Evolutionary conservation across 805 yeast genomes (phyloP).

Genomic region (Candida glaebosa): DNA sequence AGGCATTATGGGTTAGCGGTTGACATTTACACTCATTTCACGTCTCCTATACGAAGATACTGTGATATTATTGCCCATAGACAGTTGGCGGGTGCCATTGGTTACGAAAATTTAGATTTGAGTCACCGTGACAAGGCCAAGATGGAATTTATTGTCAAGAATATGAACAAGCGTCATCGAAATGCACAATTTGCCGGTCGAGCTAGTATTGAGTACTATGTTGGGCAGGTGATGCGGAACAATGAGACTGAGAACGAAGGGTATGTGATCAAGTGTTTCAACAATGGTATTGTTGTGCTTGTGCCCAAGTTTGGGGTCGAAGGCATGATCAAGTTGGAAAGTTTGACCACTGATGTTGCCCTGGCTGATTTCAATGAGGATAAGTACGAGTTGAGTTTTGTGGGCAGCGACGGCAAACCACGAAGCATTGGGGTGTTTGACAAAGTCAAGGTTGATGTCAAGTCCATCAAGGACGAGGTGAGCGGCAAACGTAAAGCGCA

Average conservation of each 20-base stretch:
- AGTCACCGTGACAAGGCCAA: slow-evolving; percentile 83
- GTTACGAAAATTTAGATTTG: slow-evolving; percentile 78
- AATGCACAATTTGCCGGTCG: slow-evolving; percentile 99
- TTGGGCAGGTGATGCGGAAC: slow-evolving; percentile 94
- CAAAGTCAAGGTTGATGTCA: slow-evolving; percentile 77
- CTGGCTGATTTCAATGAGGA: slow-evolving; percentile 75
- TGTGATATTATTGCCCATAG: slow-evolving; percentile 98
- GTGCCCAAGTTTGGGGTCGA: slow-evolving; percentile 97
- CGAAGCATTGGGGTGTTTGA: slow-evolving; percentile 74
- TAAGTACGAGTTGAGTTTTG: slow-evolving; percentile 62
- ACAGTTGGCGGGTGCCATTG: slow-evolving; percentile 97
- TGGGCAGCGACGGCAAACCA: slow-evolving; percentile 36
- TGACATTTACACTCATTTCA: slow-evolving; percentile 96
- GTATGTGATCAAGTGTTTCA: slow-evolving; percentile 85
- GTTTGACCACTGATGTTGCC: slow-evolving; percentile 57
- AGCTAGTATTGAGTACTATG: slow-evolving; percentile 95
- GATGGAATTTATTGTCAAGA: slow-evolving; percentile 84
- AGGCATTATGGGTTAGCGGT: slow-evolving; percentile 97
- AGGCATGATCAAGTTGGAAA: slow-evolving; percentile 81
- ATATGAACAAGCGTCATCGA: slow-evolving; percentile 90
- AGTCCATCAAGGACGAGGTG: slow-evolving; percentile 75
- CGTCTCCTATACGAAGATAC: slow-evolving; percentile 96
- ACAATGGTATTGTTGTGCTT: slow-evolving; percentile 90
- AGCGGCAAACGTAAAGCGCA: slow-evolving; percentile 94
- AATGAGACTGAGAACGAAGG: slow-evolving; percentile 82